A percentile compares a stretch with the other conserved stretches of the same genome.
These are phyloP conservation scores for Tetradesmus obliquus DNA, from an alignment of 139 green algal species.

Conservation along the genomic window DNA sequence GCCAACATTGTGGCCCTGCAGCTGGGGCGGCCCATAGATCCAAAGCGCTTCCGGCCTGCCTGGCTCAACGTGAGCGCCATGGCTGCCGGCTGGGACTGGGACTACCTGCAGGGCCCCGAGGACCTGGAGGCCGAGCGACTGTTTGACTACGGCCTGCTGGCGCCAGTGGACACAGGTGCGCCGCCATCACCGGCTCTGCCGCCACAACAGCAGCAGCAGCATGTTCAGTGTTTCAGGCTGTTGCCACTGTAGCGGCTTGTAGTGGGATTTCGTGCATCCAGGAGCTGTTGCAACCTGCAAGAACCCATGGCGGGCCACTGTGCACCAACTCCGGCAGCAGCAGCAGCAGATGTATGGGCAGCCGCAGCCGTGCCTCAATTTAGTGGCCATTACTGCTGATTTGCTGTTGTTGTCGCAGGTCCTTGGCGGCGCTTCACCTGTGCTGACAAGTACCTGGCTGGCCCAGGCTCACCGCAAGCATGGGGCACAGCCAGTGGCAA, in stretches of 20 bases:
- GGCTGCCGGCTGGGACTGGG: constrained; percentile 45
- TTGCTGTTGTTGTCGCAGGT: constrained; percentile 31
- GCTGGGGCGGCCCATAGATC: constrained; percentile 41
- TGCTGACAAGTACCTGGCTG: constrained; percentile 57
- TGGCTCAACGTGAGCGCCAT: constrained; percentile 34
- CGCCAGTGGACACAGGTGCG: constrained; percentile 51
- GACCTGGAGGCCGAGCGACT: constrained; percentile 78
- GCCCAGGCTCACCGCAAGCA: constrained; percentile 52
- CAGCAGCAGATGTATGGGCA: neutral
- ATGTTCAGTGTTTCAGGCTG: neutral
- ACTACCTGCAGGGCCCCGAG: constrained; percentile 50
- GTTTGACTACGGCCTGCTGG: constrained; percentile 74
- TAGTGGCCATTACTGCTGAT: too few relatives aligned
- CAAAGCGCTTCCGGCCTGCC: neutral
- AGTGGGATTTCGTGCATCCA: too few relatives aligned
- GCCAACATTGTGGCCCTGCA: constrained; percentile 59
- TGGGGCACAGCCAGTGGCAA: neutral
- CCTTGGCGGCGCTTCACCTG: constrained; percentile 45
- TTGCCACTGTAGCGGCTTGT: too few relatives aligned
- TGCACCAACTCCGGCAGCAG: too few relatives aligned
- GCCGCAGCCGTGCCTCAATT: too few relatives aligned
- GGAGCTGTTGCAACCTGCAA: too few relatives aligned
- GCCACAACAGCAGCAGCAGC: neutral
- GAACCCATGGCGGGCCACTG: too few relatives aligned
- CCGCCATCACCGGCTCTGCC: too few relatives aligned